Percentiles rank a stretch among this genome's conserved stretches.
These are phyloP conservation scores for Boletus edulis DNA, from an alignment of 768 basidiomycete genomes.

Conservation along the genomic window DNA sequence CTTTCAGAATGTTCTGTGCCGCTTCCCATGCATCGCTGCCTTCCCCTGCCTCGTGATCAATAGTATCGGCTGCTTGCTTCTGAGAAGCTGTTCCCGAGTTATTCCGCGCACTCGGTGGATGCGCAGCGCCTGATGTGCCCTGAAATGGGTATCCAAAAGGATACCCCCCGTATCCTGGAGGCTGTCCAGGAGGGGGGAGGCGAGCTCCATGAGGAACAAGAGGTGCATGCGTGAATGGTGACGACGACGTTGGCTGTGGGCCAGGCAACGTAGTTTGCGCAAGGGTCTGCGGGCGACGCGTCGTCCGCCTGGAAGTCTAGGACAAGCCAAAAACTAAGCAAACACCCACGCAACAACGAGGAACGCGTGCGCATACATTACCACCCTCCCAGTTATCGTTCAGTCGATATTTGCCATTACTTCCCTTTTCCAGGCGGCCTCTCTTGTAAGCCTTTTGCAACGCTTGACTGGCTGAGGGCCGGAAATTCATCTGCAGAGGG, in stretches of 20 bases:
- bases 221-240: constrained; percentile 64
- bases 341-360: not conserved
- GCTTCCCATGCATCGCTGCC: constrained; percentile 72
- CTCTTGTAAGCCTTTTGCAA: constrained; percentile 83
- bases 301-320: constrained; percentile 74
- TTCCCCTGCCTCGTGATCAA: constrained; percentile 36
- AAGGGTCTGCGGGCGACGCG: constrained; percentile 69
- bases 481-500: constrained; percentile 84
- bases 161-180: constrained; percentile 36
- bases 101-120: not conserved
- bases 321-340: constrained; percentile 6
- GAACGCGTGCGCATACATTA: constrained; percentile 48
- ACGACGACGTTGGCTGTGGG: constrained; percentile 29
- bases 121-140: constrained; percentile 11
- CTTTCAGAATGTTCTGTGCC: constrained; percentile 73
- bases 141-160: constrained; percentile 39
- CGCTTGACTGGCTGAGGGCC: constrained; percentile 87
- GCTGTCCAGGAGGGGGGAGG: constrained; percentile 31
- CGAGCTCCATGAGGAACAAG: constrained; percentile 33
- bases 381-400: constrained; percentile 82
- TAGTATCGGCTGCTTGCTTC: constrained; percentile 8
- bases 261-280: constrained; percentile 30
- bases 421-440: constrained; percentile 74
- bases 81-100: constrained; percentile 4
- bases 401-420: constrained; percentile 70